These are phyloP conservation scores for Flaveria bidentis DNA, from an alignment of 129 eudicot species.

Conservation along the genomic window DNA sequence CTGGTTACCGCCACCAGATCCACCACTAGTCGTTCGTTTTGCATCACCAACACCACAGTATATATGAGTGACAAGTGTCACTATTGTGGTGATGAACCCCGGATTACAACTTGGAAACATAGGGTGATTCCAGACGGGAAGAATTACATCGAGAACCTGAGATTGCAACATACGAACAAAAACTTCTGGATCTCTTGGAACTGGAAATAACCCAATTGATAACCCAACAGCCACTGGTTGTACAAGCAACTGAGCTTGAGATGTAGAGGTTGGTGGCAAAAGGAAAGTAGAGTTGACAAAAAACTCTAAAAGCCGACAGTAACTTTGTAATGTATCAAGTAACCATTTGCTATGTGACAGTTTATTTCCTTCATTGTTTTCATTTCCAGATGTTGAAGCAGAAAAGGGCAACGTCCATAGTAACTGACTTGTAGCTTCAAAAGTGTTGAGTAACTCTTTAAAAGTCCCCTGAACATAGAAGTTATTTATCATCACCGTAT, in stretches of 20 bases:
- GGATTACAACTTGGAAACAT: slow-evolving; percentile 80
- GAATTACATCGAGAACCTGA: slow-evolving; percentile 92
- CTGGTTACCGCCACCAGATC: slow-evolving; percentile 58
- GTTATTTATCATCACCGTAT: slow-evolving; percentile 77
- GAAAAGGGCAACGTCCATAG: slow-evolving; percentile 75
- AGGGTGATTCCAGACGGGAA: slow-evolving; percentile 93
- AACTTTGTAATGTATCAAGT: slow-evolving; percentile 79
- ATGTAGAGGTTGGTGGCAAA: slow-evolving; percentile 67
- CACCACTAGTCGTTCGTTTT: slow-evolving; percentile 61
- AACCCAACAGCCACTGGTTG: slow-evolving; percentile 97
- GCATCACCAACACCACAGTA: slow-evolving; percentile 87
- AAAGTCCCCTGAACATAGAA: slow-evolving; percentile 95
- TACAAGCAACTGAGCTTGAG: slow-evolving; percentile 91
- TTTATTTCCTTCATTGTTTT: slow-evolving; percentile 55
- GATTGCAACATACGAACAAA: slow-evolving; percentile 95
- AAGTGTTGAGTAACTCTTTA: slow-evolving; percentile 88
- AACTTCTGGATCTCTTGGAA: slow-evolving; percentile 90
- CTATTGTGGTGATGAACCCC: slow-evolving; percentile 60
- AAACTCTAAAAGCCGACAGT: slow-evolving; percentile 78
- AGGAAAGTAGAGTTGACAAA: slow-evolving; percentile 78
- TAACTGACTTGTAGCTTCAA: slow-evolving; percentile 98
- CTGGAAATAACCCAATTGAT: slow-evolving; percentile 96
- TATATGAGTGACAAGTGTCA: slow-evolving; percentile 73
- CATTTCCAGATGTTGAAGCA: slow-evolving; percentile 55
- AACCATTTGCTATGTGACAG: slow-evolving; percentile 71